Base-by-base conservation (phyloP, 1,139 yeast species). In the Suhomyces bolitotheri region DNA sequence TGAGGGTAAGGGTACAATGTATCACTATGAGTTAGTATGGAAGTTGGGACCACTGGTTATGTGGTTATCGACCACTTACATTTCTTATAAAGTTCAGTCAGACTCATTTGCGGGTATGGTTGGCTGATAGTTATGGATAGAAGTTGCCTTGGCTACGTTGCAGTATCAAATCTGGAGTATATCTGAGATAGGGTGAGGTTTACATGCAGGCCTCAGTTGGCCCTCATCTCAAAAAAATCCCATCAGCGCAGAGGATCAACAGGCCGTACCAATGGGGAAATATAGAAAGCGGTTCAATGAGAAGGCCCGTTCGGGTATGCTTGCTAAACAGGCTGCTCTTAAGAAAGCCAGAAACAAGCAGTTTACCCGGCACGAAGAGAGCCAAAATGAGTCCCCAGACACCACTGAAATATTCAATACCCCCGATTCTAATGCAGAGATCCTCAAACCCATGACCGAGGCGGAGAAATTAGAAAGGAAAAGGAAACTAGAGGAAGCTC, bases 301-400 rank as follows among this genome's bases (percentile, higher is more conserved):
- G 58, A 85, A 84, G 67, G 95, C 95, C 39, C 77, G 95, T 24
- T 55, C 88, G 4, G 95, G 96, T 21, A 83, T 83, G 77, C 80
- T 87, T 52, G 82, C 90, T 25, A 86, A 83, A 67, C 86, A 83
- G 55, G 80, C 83, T 23, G 80, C 82, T 31, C 66, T 87, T 49
- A 82, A 80, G 46, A 64, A 64, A 38, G 84, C 79, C 23, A 68
- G 95, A 38, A 84, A 85, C 51, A 79, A 83, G 60, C 82, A 79
- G 50, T 79, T 80, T 54, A 60, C 65, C 25, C 66, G 83, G 28
- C 75, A 73, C 36, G 49, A 53, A 10, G 56, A 54, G 16, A 51
- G 45, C 14, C 36, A 30, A 16, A 35, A 32, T 16, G 43, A 17
- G 16, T 36, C 41, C n/a, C n/a, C 24, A 10, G 41, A 36, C 13